Conservation (phyloP, 768 basidiomycete species). For the Clitopilus hobsonii region DNA sequence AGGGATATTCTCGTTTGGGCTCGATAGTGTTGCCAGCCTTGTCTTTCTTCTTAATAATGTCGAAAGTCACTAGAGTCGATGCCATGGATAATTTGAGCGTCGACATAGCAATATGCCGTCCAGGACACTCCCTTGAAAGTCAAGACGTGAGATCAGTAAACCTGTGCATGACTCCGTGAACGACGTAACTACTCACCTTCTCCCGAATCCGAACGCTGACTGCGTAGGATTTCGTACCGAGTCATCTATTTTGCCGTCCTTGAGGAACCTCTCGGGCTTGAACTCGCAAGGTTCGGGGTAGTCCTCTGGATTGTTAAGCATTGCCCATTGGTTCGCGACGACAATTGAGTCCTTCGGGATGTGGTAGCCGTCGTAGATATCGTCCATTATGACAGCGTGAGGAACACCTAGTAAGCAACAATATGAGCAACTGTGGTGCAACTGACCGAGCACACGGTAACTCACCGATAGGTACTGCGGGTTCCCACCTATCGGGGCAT, state of each 20-base stretch:
- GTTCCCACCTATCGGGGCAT: background rate
- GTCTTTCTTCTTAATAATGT: conserved; percentile 17
- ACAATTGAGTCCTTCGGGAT: conserved; percentile 16
- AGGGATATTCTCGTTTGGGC: conserved; percentile 6
- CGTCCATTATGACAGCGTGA: conserved; percentile 14
- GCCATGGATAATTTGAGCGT: conserved; percentile 14
- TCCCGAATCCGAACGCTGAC: conserved; percentile 30
- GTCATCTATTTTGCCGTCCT: conserved; percentile 16
- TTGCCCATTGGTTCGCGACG: conserved; percentile 17
- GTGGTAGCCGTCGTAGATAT: conserved; percentile 17
- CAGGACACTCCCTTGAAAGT: conserved; percentile 17
- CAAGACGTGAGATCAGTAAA: background rate
- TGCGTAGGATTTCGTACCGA: conserved; percentile 11
- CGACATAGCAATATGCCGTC: conserved; percentile 17
- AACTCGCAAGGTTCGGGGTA: conserved; percentile 25
- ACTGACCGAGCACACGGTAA: background rate
- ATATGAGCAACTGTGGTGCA: background rate
- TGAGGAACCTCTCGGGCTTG: conserved; percentile 21
- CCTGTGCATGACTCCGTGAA: background rate
- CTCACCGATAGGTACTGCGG: conserved; percentile 1
- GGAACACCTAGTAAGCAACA: conserved; percentile 8
- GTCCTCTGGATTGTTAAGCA: conserved; percentile 21
- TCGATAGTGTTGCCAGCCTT: conserved; percentile 13
- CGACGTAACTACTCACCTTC: conserved; percentile 19
- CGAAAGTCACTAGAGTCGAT: conserved; percentile 22